Percentiles rank a stretch among this genome's conserved stretches.
phyloP scores from a whole-genome alignment of 1,284 basidiomycete species.

The Pascua guehoae region DNA sequence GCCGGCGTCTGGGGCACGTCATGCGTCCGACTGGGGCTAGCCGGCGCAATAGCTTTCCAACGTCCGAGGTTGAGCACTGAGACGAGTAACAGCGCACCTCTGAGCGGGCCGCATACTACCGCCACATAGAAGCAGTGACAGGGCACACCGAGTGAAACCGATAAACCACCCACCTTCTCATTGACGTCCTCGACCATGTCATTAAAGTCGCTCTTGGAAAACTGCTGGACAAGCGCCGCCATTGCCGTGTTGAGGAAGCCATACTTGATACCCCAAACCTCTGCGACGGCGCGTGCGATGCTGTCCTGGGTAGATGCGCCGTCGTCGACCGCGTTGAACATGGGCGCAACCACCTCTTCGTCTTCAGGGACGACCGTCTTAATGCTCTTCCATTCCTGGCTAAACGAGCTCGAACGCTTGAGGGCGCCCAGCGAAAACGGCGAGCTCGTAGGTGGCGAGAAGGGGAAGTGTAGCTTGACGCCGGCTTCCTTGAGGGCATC shows the following conservation, averaged over 20 bases:
- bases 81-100: too few relatives aligned
- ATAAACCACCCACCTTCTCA: conserved; percentile 12
- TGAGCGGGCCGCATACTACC: too few relatives aligned
- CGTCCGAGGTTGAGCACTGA: too few relatives aligned
- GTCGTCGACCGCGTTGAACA: conserved; percentile 85
- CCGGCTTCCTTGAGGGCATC: conserved; percentile 55
- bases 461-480: conserved; percentile 60
- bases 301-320: conserved; percentile 70
- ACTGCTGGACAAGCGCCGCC: conserved; percentile 54
- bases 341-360: conserved; percentile 61
- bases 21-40: too few relatives aligned
- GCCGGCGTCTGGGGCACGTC: too few relatives aligned
- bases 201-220: conserved; percentile 32
- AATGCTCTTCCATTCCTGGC: conserved; percentile 38
- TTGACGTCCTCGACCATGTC: conserved; percentile 21
- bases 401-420: conserved; percentile 12
- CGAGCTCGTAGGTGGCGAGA: conserved; percentile 10
- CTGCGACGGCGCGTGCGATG: conserved; percentile 67
- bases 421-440: conserved; percentile 13
- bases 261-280: conserved; percentile 75
- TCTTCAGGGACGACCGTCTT: conserved; percentile 54
- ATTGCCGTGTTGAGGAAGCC: conserved; percentile 76
- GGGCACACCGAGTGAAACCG: not conserved
- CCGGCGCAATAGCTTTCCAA: too few relatives aligned
- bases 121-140: too few relatives aligned